Conservation (phyloP, 2,329 filamentous ascomycete species). For the Fusarium brevicatenulatum region DNA sequence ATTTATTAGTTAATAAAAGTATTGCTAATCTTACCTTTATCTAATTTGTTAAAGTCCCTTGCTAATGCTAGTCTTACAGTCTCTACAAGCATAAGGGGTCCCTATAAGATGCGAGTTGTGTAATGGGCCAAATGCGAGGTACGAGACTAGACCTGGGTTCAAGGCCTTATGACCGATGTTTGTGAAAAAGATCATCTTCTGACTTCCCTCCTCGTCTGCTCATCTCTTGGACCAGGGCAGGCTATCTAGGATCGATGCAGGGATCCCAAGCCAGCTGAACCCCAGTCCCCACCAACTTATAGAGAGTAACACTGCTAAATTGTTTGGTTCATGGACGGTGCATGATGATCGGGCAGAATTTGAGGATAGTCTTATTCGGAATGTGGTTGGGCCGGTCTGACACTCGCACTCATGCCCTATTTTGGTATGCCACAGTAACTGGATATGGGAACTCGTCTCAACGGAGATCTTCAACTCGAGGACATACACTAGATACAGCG, state of each 20-base stretch:
- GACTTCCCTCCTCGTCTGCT: constrained; percentile 28
- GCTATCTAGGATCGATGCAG: constrained; percentile 28
- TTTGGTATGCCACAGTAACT: neutral
- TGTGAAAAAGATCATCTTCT: constrained; percentile 27
- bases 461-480: neutral
- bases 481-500: no score
- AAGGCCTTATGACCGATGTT: constrained; percentile 27
- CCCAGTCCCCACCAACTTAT: constrained; percentile 18
- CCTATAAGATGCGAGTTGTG: no score
- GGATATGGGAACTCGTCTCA: neutral
- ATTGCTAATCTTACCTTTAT: no score
- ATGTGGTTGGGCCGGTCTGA: constrained; percentile 42
- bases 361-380: constrained; percentile 11
- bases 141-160: constrained; percentile 3
- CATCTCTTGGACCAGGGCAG: constrained; percentile 12
- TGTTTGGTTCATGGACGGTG: neutral
- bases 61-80: no score
- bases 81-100: no score
- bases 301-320: constrained; percentile 8
- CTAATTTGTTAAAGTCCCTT: no score
- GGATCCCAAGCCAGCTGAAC: constrained; percentile 36
- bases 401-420: constrained; percentile 31
- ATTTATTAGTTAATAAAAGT: no score
- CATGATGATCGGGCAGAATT: constrained; percentile 9
- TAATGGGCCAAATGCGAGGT: constrained; percentile 3